A percentile compares a stretch with the other conserved stretches of the same genome.
Evolutionary conservation across 352 stramenopile genomes (phyloP).

Genomic region (Phytophthora megakarya): DNA sequence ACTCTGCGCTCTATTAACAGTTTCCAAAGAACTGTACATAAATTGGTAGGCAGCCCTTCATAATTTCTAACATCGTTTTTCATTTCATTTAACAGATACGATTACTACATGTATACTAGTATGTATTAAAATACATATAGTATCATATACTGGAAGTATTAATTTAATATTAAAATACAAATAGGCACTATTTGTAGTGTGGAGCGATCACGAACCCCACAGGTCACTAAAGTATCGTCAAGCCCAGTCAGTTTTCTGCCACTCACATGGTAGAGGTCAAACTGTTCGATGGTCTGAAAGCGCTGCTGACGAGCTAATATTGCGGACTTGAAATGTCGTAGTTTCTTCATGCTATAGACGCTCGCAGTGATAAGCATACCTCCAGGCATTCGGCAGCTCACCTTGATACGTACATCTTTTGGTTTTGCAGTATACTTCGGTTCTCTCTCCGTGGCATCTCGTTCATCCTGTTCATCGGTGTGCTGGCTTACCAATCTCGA

Average conservation of each 20-base stretch:
- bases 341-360: constrained; percentile 47
- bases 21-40: constrained; percentile 21
- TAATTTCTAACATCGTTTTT: constrained; percentile 12
- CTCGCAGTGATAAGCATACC: constrained; percentile 50
- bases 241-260: constrained; percentile 41
- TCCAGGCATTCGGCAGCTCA: constrained; percentile 63
- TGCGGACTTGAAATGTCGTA: constrained; percentile 60
- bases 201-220: constrained; percentile 46
- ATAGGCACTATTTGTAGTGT: constrained; percentile 49
- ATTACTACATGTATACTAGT: too few relatives aligned
- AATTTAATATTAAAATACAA: constrained; percentile 3
- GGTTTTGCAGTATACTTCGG: constrained; percentile 7
- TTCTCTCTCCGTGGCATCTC: background rate
- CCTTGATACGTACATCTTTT: constrained; percentile 37
- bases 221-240: constrained; percentile 42
- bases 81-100: constrained; percentile 1
- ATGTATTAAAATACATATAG: too few relatives aligned
- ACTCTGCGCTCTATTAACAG: constrained; percentile 15
- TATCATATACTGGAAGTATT: constrained; percentile 8
- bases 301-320: constrained; percentile 47
- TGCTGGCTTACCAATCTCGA: constrained; percentile 8
- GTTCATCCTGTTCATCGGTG: constrained; percentile 20
- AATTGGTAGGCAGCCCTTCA: constrained; percentile 14
- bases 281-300: constrained; percentile 52
- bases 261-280: constrained; percentile 55